Evolutionary conservation across 352 stramenopile species (phyloP).

Genomic region (Phytopythium helicoides): DNA sequence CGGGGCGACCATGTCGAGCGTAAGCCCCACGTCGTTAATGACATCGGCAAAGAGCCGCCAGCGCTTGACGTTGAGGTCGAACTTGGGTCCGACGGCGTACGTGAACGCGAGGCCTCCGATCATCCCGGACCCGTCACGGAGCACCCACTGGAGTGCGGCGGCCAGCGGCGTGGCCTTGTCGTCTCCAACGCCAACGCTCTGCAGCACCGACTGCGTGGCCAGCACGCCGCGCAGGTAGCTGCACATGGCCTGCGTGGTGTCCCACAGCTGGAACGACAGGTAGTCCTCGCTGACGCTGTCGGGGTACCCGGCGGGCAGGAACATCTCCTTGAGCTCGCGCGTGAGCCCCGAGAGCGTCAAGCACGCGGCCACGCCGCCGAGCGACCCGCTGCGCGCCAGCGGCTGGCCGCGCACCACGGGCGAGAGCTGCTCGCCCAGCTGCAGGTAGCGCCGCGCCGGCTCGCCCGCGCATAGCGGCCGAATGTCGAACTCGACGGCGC

Average conservation of each 20-base stretch:
- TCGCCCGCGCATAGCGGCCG: constrained; percentile 54
- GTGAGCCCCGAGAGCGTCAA: constrained; percentile 30
- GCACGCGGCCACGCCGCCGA: constrained; percentile 14
- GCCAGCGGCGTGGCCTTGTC: constrained; percentile 69
- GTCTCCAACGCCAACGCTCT: constrained; percentile 92
- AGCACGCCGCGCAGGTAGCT: constrained; percentile 94
- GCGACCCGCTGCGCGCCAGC: constrained; percentile 1
- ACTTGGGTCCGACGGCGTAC: constrained; percentile 87
- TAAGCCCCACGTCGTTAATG: constrained; percentile 95
- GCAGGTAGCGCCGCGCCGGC: constrained; percentile 43
- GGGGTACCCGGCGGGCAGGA: constrained; percentile 83
- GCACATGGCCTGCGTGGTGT: constrained; percentile 94
- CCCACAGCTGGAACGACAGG: constrained; percentile 94
- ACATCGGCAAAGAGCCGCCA: constrained; percentile 96
- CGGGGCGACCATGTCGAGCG: constrained; percentile 81
- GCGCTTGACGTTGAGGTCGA: constrained; percentile 95
- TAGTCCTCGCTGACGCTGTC: constrained; percentile 90
- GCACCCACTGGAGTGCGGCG: constrained; percentile 75
- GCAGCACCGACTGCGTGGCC: constrained; percentile 90
- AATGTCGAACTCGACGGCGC: constrained; percentile 57
- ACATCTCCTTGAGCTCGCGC: constrained; percentile 82
- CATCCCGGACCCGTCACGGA: constrained; percentile 77
- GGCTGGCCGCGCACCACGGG: constrained; percentile 12
- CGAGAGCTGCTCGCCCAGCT: constrained; percentile 31
- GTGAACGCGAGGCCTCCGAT: constrained; percentile 93